These are phyloP conservation scores for Colletotrichum chlorophyti DNA, from an alignment of 2,329 filamentous ascomycete genomes.

Conservation along the genomic window DNA sequence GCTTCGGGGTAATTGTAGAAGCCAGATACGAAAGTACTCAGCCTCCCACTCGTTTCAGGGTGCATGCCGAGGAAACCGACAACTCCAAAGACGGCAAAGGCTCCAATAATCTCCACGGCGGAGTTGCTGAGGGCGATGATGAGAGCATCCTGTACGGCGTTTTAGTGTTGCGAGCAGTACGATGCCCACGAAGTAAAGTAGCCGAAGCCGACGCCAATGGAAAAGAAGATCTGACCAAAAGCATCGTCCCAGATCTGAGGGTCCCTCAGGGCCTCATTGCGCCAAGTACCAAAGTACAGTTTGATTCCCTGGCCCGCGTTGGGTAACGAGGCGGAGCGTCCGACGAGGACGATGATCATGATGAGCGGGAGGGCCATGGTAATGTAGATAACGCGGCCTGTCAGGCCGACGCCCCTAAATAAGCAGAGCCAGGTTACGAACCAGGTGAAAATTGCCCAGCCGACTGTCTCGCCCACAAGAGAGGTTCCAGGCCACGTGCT, in stretches of 20 bases:
- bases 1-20: conserved; percentile 61
- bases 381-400: conserved; percentile 61
- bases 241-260: conserved; percentile 60
- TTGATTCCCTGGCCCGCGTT: conserved; percentile 57
- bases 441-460: conserved; percentile 62
- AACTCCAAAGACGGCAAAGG: conserved; percentile 54
- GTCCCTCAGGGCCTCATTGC: conserved; percentile 51
- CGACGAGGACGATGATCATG: conserved; percentile 58
- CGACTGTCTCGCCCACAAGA: conserved; percentile 58
- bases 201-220: conserved; percentile 46
- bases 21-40: conserved; percentile 60
- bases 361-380: conserved; percentile 63
- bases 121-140: conserved; percentile 62
- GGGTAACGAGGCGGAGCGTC: conserved; percentile 54
- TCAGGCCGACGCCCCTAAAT: conserved; percentile 61
- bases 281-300: conserved; percentile 47
- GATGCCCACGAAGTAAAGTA: conserved; percentile 63
- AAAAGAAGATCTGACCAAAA: conserved; percentile 51
- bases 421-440: conserved; percentile 63
- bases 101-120: conserved; percentile 54
- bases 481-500: conserved; percentile 48
- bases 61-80: conserved; percentile 48
- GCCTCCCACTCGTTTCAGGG: conserved; percentile 38
- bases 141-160: conserved; percentile 60
- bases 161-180: conserved; percentile 59